phyloP scores from a whole-genome alignment of 805 yeast species.

The Kregervanrija fluxuum region DNA sequence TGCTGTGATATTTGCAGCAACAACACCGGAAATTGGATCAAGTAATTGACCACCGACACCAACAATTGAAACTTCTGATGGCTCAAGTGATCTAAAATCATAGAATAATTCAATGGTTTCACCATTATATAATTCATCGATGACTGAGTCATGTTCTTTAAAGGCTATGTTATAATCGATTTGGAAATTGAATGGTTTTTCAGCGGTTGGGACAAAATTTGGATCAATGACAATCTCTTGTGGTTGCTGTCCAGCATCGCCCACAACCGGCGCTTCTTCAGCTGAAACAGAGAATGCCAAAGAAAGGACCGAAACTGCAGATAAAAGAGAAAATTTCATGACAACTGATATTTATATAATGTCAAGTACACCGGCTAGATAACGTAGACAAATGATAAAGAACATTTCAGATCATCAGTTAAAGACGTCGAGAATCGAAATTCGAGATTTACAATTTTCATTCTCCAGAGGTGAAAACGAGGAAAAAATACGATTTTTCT shows the following conservation, averaged over 20 bases:
- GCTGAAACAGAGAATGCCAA: conserved; percentile 9
- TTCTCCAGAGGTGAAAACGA: too few species aligned
- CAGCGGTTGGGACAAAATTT: conserved; percentile 26
- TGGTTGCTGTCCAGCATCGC: conserved; percentile 10
- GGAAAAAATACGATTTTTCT: too few species aligned
- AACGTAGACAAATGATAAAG: too few species aligned
- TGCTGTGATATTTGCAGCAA: conserved; percentile 56
- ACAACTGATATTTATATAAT: too few species aligned
- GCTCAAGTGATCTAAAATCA: conserved; percentile 47
- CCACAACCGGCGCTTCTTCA: conserved; percentile 2
- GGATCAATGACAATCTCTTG: conserved; percentile 15
- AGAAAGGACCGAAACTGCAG: conserved; percentile 4
- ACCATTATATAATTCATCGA: conserved; percentile 40
- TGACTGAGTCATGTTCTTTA: conserved; percentile 32
- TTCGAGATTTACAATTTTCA: too few species aligned
- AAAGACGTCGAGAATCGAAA: too few species aligned
- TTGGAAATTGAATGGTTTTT: conserved; percentile 36
- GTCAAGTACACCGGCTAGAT: too few species aligned
- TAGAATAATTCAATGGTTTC: conserved; percentile 47
- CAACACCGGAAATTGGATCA: conserved; percentile 45
- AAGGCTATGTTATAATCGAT: conserved; percentile 38
- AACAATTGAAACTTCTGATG: conserved; percentile 41
- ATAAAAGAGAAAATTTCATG: conserved; percentile 7
- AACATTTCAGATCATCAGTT: too few species aligned
- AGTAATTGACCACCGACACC: conserved; percentile 66